Conservation (phyloP, 2,329 filamentous ascomycete genomes). For the Leptographium lundbergii region DNA sequence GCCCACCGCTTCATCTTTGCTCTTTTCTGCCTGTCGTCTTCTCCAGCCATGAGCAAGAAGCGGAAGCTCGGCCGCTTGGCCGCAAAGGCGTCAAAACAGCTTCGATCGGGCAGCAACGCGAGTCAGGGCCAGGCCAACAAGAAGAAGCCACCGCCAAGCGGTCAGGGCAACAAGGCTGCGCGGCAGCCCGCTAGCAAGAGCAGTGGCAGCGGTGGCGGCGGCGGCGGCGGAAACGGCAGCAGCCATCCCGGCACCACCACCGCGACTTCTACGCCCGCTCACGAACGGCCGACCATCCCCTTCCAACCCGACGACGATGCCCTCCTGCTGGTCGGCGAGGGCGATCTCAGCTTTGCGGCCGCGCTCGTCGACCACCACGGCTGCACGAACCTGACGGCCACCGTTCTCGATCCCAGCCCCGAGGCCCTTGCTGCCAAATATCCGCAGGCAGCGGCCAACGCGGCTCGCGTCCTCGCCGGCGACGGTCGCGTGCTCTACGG, state of each 20-base stretch:
- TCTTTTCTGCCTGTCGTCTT: neutral
- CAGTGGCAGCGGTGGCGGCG: slow-evolving; percentile 5
- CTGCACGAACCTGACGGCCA: slow-evolving; percentile 55
- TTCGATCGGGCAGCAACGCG: neutral
- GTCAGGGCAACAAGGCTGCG: neutral
- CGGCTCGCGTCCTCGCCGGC: slow-evolving; percentile 36
- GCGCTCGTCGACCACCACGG: slow-evolving; percentile 53
- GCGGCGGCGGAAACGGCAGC: slow-evolving; percentile 4
- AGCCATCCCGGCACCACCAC: neutral
- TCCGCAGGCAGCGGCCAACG: slow-evolving; percentile 52
- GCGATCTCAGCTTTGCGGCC: slow-evolving; percentile 66
- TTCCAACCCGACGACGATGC: slow-evolving; percentile 50
- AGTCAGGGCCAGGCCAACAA: neutral
- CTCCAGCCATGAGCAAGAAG: slow-evolving; percentile 25
- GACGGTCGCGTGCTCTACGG: slow-evolving; percentile 39
- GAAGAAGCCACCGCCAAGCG: neutral
- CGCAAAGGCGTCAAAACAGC: neutral
- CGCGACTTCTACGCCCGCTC: neutral
- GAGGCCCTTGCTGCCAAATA: slow-evolving; percentile 58
- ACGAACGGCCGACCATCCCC: slow-evolving; percentile 42
- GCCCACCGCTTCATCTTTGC: neutral
- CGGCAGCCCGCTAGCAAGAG: neutral
- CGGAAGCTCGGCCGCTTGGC: slow-evolving; percentile 24
- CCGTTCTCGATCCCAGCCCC: slow-evolving; percentile 48
- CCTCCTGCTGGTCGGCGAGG: slow-evolving; percentile 69